Evolutionary conservation across 805 yeast species (phyloP), one percentile per base, ranked within the genome.

Genomic region (Sungouiozyma ichnusensis): DNA sequence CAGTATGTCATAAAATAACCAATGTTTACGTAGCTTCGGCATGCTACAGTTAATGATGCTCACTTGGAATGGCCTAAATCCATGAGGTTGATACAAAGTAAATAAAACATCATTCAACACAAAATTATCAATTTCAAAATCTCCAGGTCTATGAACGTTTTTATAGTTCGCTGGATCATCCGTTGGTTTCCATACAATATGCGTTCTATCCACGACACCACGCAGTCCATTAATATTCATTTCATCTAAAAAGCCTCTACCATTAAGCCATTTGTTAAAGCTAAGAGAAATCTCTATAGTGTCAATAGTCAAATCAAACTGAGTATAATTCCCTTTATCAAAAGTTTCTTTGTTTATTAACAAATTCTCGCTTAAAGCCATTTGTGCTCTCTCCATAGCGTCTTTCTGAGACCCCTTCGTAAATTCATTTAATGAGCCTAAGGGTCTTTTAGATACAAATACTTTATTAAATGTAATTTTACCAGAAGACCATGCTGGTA

Each of bases 281-380:
- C 94, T 83, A 15, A 92, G 64, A 1, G 94, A 79, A 0, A 92
- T 74, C 41, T 81, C 79, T 11, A 88, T 80, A 50, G 82, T 83
- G 45, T 90, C 95, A 14, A 92, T 82, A 0, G 94, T 85, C 33
- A 92, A 60, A 60, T 92, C 98, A 59, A 81, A 92, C 59, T 92
- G 98, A 0, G 98, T 90, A 62, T 88, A 92, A 62, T 92, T 92
- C 1, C 97, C 97, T 57, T 87, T 95, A 52, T 83, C 95, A 42
- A 65, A 68, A 16, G 64, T 65, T 20, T 64, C 71, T 14, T 63
- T 69, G 20, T 53, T 55, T 4, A 62, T 51, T 11, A 61, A 43
- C 6, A 53, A 40, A 32, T 54, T 48, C 15, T 58, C 63, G 31
- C 57, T 54, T 7, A 62, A 42, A 1, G 67, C 68, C 29, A 56